Evolutionary conservation across 345 rosid genomes (phyloP), one percentile per base, ranked within the genome.

Genomic region (Limnanthes douglasii): DNA sequence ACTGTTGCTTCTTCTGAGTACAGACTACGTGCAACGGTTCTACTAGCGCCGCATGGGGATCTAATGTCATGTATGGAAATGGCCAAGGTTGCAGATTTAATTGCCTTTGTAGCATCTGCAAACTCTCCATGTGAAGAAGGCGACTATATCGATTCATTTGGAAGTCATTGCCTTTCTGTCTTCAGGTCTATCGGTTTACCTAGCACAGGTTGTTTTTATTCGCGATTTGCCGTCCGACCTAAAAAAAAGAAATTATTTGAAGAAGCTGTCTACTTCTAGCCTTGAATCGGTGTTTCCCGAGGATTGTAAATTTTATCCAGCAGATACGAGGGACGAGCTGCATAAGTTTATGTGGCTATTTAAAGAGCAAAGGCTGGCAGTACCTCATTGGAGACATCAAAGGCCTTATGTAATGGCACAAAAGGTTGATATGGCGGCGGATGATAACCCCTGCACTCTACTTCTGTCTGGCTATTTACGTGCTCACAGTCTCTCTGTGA

Each of bases 11-110:
- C 93, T 39, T 46, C 78, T 0, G 75, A 73, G 57, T 83, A 78
- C 64, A 73, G 54, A 59, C 48, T 88, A 43, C 69, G 86, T 50
- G 64, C 64, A 14, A 79, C 79, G 3, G 72, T 77, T 37, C 46
- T 84, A 47, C 75, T 70, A 62, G 95, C 85, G 16, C 85, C 94
- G 24, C 82, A 80, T 46, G 95, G 95, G 15, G 82, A 84, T 70
- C 53, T 90, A 34, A 14, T 48, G 15, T 51, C 95, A 5, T 79
- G 94, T 48, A 72, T 84, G 81, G 95, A 90, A 68, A 69, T 90
- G 86, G 92, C 94, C 6, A 90, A 84, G 94, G 93, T 74, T 57
- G 94, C 95, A 35, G 98, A 90, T 77, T 73, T 84, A 51, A 64
- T 90, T 46, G 94, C 86, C 51, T 90, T 90, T 61, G 98, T 84